phyloP scores from a whole-genome alignment of 2,329 filamentous ascomycete genomes.

The Cladosporium sp. region DNA sequence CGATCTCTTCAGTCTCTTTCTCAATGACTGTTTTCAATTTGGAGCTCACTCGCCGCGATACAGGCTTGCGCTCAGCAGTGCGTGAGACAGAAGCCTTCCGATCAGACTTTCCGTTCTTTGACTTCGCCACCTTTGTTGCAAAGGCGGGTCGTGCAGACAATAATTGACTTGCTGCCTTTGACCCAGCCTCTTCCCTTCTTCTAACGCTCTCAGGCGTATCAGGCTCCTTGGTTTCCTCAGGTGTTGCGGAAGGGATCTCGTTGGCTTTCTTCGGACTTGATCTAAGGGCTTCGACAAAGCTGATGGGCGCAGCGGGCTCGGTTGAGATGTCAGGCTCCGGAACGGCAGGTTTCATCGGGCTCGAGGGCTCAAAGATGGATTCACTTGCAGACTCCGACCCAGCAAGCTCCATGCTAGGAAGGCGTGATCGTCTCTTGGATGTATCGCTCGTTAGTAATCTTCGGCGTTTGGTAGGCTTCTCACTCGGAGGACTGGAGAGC shows the following conservation, averaged over 20 bases:
- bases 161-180: constrained; percentile 38
- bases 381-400: neutral
- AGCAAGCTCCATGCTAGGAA: constrained; percentile 13
- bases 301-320: neutral
- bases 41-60: constrained; percentile 2
- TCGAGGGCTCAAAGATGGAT: neutral
- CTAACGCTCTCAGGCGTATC: constrained; percentile 33
- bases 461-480: constrained; percentile 26
- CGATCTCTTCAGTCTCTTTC: neutral
- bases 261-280: neutral
- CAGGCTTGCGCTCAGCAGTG: neutral
- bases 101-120: neutral
- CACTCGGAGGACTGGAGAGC: constrained; percentile 28
- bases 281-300: neutral
- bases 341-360: neutral
- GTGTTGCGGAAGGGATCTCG: constrained; percentile 19
- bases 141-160: constrained; percentile 24
- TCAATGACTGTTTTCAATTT: constrained; percentile 8
- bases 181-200: constrained; percentile 40
- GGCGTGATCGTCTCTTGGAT: constrained; percentile 1
- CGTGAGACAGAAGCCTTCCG: neutral
- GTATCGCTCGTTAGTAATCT: constrained; percentile 22
- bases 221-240: constrained; percentile 24
- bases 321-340: neutral
- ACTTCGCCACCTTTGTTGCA: neutral